Percentiles rank a stretch among this genome's conserved stretches.
Conservation (phyloP, 208 protist species). For the Leishmania arabica region DNA sequence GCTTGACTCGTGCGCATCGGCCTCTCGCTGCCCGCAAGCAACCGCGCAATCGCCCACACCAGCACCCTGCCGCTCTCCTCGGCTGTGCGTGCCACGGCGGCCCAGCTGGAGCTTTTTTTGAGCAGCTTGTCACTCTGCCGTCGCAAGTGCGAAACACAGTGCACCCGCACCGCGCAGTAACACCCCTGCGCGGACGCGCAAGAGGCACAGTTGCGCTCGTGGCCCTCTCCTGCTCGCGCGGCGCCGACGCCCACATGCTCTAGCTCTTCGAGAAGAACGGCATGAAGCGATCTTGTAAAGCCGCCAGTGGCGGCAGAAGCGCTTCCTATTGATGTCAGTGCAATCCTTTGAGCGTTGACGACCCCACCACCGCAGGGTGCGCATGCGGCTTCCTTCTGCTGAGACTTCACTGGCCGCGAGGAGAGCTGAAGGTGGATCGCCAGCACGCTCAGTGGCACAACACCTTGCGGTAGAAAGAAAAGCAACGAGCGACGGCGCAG, state of each 20-base stretch:
- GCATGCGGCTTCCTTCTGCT: not conserved
- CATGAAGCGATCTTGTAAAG: not conserved
- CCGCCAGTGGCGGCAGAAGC: not conserved
- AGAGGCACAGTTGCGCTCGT: not conserved
- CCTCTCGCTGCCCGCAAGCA: constrained; percentile 11
- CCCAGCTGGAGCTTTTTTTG: constrained; percentile 11
- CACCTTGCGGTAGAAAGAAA: constrained; percentile 52
- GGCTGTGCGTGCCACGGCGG: constrained; percentile 16
- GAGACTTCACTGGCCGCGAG: not conserved
- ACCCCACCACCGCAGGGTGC: too few species aligned
- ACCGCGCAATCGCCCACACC: constrained; percentile 8
- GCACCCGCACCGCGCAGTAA: not conserved
- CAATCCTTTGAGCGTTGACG: not conserved
- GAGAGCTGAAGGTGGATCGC: not conserved
- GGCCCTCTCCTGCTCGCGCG: not conserved
- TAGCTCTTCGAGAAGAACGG: not conserved
- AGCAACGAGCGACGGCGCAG: constrained; percentile 51
- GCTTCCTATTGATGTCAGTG: not conserved
- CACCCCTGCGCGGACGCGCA: not conserved
- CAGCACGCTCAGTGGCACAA: constrained; percentile 35
- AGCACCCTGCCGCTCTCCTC: constrained; percentile 21
- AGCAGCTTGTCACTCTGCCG: not conserved
- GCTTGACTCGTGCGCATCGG: not conserved
- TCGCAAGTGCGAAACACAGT: constrained; percentile 15
- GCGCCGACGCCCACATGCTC: not conserved